Evolutionary conservation across 306 rosid species (phyloP).

Genomic region (Elaeagnus macrophylla): DNA sequence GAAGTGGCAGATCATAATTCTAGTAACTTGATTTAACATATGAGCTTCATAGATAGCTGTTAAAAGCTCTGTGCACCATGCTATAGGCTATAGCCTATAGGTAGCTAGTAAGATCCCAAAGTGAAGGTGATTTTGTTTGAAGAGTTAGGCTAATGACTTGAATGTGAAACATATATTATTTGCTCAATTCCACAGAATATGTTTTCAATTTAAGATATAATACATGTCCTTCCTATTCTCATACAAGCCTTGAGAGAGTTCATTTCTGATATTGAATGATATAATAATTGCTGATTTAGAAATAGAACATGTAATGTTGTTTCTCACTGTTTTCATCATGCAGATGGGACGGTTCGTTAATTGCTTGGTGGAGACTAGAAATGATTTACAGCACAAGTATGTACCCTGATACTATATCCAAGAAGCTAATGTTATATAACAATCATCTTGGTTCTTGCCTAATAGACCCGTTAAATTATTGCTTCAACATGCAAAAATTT

Average conservation of each 20-base stretch:
- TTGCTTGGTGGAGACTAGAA: conserved; percentile 66
- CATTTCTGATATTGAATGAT: conserved; percentile 11
- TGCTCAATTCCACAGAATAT: neutral
- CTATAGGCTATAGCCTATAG: too few species aligned
- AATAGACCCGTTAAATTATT: too few species aligned
- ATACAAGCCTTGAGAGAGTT: neutral
- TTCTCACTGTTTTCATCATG: conserved; percentile 17
- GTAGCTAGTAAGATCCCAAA: too few species aligned
- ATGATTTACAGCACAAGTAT: conserved; percentile 79
- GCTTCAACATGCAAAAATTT: too few species aligned
- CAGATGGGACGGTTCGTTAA: conserved; percentile 82
- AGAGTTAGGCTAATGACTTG: neutral
- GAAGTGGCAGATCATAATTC: too few species aligned
- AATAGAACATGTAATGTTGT: conserved; percentile 2
- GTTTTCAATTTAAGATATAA: neutral
- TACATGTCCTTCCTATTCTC: too few species aligned
- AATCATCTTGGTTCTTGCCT: neutral
- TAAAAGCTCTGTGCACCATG: too few species aligned
- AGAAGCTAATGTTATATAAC: conserved; percentile 10
- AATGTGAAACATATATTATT: neutral
- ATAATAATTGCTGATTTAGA: conserved; percentile 8
- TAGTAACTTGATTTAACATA: too few species aligned
- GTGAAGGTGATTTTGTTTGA: too few species aligned
- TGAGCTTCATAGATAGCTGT: too few species aligned
- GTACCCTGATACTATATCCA: conserved; percentile 17